Percentiles rank a stretch among this genome's conserved stretches.
phyloP scores from a whole-genome alignment of 2,329 filamentous ascomycete genomes.

The Calcarisporium arbuscula region DNA sequence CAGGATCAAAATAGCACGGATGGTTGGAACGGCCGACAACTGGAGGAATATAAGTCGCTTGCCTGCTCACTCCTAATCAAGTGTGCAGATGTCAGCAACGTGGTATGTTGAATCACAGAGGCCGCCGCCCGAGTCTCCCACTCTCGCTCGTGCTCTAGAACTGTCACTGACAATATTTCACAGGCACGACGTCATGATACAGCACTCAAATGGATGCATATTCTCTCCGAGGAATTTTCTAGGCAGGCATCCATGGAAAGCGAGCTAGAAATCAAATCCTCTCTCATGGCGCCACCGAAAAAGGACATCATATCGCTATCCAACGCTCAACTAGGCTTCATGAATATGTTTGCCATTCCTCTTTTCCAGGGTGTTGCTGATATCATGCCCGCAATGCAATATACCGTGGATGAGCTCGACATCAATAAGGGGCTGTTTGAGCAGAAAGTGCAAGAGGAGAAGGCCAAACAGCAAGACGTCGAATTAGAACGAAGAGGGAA shows the following conservation, averaged over 20 bases:
- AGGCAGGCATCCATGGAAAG: constrained; percentile 88
- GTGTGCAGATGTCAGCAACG: constrained; percentile 97
- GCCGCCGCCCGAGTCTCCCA: no score
- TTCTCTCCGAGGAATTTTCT: constrained; percentile 92
- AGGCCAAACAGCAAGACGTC: constrained; percentile 35
- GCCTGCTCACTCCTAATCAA: constrained; percentile 93
- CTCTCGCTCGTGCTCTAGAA: no score
- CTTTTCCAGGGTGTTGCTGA: constrained; percentile 85
- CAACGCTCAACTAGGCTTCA: constrained; percentile 88
- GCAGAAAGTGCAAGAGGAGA: constrained; percentile 57
- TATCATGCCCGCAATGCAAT: constrained; percentile 76
- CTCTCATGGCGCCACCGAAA: constrained; percentile 76
- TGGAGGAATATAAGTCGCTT: constrained; percentile 71
- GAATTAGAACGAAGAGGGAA: constrained; percentile 29
- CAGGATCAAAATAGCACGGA: constrained; percentile 59
- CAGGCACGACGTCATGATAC: constrained; percentile 78
- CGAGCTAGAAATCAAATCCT: constrained; percentile 80
- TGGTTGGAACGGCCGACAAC: constrained; percentile 68
- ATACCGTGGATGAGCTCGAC: constrained; percentile 76
- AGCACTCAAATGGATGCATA: constrained; percentile 83
- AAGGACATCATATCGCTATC: constrained; percentile 78
- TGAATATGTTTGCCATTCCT: constrained; percentile 91
- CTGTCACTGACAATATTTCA: constrained; percentile 6
- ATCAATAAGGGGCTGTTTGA: constrained; percentile 72
- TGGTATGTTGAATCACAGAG: constrained; percentile 52